Evolutionary conservation across 2,329 filamentous ascomycete genomes (phyloP), one percentile per base, ranked within the genome.

Genomic region (Pseudopyrenochaeta lycopersici): DNA sequence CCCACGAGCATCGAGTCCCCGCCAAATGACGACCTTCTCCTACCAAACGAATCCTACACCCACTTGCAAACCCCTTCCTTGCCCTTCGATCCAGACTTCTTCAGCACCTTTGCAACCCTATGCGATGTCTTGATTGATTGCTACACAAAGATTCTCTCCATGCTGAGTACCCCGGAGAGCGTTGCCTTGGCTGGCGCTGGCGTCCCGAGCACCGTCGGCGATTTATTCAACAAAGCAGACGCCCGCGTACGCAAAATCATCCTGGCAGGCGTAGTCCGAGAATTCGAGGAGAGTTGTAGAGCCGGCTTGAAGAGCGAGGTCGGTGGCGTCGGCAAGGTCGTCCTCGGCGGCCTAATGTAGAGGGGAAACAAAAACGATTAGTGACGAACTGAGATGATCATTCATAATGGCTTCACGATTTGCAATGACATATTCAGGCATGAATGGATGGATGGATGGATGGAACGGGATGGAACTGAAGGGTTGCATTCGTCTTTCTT

Each of bases 71-170:
- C 94, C n/a, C 95, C 95, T 0, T 89, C 88, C 14, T 79, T 99
- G 42, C 95, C 95, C 0, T 99, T 99, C 71, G 93, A 98, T 61
- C 95, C 95, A 0, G 95, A 99, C 76, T 99, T 97, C 70, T 95
- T 94, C 75, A 92, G 96, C 78, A 97, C 93, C 0, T 98, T 98
- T 78, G 90, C 92, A 12, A 97, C 95, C 11, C 82, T 99, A 6
- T 98, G 95, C 78, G 95, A 99, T 72, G 91, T 96, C 2, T 80
- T 99, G 56, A 96, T 97, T 66, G 95, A 98, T 74, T 91, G 88
- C 69, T 99, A 99, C 77, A 87, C 88, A 31, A 86, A 88, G 49
- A 85, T 99, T 23, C 80, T 96, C 66, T 82, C 82, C 38, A 81
- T 99, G 54, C 81, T 98, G 18, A 84, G 88, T n/a, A 86, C 87